Percentiles rank a stretch among this genome's conserved stretches.
These are phyloP conservation scores for Saccharomyces hybrid DNA, from an alignment of 1,139 yeast species.

Conservation along the genomic window DNA sequence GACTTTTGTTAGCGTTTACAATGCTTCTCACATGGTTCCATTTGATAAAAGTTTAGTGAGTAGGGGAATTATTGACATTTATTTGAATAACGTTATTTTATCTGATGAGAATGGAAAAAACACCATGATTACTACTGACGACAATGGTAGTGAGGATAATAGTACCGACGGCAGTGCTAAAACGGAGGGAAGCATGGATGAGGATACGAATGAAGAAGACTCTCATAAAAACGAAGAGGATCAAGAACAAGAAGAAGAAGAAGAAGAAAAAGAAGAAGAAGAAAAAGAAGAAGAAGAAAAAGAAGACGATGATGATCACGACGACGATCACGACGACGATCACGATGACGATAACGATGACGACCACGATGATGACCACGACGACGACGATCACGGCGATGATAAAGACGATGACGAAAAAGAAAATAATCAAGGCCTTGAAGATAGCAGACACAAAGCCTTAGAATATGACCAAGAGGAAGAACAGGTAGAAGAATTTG, in stretches of 20 bases:
- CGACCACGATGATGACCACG: conserved; percentile 9
- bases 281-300: conserved; percentile 10
- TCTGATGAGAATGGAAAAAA: conserved; percentile 12
- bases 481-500: neutral
- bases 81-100: conserved; percentile 18
- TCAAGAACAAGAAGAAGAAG: conserved; percentile 6
- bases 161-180: conserved; percentile 8
- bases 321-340: conserved; percentile 6
- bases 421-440: conserved; percentile 10
- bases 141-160: conserved; percentile 13
- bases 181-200: neutral
- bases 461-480: neutral
- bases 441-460: neutral
- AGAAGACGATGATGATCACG: conserved; percentile 8
- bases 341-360: conserved; percentile 11
- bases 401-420: conserved; percentile 11
- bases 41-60: conserved; percentile 67
- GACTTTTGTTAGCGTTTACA: conserved; percentile 64
- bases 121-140: conserved; percentile 15
- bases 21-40: conserved; percentile 94
- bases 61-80: conserved; percentile 56
- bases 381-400: conserved; percentile 7
- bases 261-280: conserved; percentile 5
- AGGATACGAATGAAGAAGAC: conserved; percentile 3
- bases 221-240: conserved; percentile 6